Evolutionary conservation across 768 basidiomycete genomes (phyloP).

Genomic region (Boletales sp.): DNA sequence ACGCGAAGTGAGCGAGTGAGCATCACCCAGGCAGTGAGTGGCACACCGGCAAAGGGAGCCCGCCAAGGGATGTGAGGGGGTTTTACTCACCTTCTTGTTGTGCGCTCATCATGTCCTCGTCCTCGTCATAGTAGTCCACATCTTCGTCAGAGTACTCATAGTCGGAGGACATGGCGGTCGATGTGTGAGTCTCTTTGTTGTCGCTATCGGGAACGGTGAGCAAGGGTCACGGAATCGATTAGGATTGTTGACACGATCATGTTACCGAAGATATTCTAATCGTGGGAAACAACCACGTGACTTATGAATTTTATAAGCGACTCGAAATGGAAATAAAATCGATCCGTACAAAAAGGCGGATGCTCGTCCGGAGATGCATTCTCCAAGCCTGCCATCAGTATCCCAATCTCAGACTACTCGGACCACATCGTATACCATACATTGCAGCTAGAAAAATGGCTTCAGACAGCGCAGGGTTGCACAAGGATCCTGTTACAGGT

Average conservation of each 20-base stretch:
- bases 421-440: constrained; percentile 5
- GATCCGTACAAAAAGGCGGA: constrained; percentile 22
- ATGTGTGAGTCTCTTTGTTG: constrained; percentile 8
- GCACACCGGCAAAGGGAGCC: constrained; percentile 18
- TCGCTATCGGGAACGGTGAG: constrained; percentile 17
- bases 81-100: constrained; percentile 51
- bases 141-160: constrained; percentile 72
- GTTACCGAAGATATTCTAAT: constrained; percentile 4
- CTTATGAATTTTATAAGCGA: constrained; percentile 10
- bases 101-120: constrained; percentile 60
- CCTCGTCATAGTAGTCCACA: constrained; percentile 63
- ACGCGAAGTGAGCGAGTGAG: constrained; percentile 12
- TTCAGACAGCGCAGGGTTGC: constrained; percentile 32
- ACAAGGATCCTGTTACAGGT: constrained; percentile 85
- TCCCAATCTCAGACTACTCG: neutral
- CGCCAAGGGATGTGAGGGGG: constrained; percentile 1
- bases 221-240: constrained; percentile 27
- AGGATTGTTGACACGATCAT: constrained; percentile 24
- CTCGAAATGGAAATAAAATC: constrained; percentile 29
- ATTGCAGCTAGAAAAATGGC: constrained; percentile 33
- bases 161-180: constrained; percentile 54
- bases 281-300: constrained; percentile 12
- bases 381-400: constrained; percentile 5
- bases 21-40: constrained; percentile 6
- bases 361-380: constrained; percentile 26